These are phyloP conservation scores for Amorphotheca resinae DNA, from an alignment of 495 filamentous ascomycete species.

Conservation along the genomic window DNA sequence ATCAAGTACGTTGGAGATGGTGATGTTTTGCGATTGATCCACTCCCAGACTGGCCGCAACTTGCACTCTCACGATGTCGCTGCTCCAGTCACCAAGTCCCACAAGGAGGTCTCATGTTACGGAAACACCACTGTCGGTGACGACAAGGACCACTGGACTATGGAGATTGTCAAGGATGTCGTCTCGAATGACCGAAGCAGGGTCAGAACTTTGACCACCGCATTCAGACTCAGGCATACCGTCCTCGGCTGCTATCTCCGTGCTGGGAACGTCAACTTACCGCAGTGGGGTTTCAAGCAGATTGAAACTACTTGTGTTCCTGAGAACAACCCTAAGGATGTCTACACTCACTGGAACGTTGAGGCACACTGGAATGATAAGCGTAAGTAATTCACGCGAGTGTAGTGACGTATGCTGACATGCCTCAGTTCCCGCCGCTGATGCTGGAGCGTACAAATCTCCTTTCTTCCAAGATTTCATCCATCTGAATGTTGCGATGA, in stretches of 20 bases:
- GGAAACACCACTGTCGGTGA: constrained; percentile 96
- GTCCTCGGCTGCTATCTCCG: constrained; percentile 84
- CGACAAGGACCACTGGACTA: constrained; percentile 93
- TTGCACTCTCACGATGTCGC: constrained; percentile 84
- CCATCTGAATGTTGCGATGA: constrained; percentile 98
- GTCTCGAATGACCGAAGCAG: constrained; percentile 74
- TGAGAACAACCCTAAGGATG: constrained; percentile 81
- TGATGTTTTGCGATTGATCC: constrained; percentile 74
- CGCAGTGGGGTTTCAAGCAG: constrained; percentile 99
- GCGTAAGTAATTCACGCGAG: constrained; percentile 44
- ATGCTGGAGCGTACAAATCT: constrained; percentile 89
- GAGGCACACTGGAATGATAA: constrained; percentile 91
- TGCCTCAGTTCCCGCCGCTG: constrained; percentile 65
- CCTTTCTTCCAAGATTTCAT: constrained; percentile 95
- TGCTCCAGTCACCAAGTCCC: constrained; percentile 78
- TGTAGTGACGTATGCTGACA: constrained; percentile 7
- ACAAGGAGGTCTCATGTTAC: constrained; percentile 88
- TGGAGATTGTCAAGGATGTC: constrained; percentile 85
- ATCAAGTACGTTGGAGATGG: constrained; percentile 64
- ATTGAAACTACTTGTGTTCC: constrained; percentile 95
- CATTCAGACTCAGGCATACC: constrained; percentile 79
- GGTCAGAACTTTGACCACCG: constrained; percentile 84
- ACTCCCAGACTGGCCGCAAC: constrained; percentile 92
- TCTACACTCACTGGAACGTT: constrained; percentile 98
- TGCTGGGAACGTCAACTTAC: constrained; percentile 90